Percentiles rank a stretch among this genome's conserved stretches.
Conservation (phyloP, 2,329 filamentous ascomycete species). For the Biscogniauxia mediterranea region DNA sequence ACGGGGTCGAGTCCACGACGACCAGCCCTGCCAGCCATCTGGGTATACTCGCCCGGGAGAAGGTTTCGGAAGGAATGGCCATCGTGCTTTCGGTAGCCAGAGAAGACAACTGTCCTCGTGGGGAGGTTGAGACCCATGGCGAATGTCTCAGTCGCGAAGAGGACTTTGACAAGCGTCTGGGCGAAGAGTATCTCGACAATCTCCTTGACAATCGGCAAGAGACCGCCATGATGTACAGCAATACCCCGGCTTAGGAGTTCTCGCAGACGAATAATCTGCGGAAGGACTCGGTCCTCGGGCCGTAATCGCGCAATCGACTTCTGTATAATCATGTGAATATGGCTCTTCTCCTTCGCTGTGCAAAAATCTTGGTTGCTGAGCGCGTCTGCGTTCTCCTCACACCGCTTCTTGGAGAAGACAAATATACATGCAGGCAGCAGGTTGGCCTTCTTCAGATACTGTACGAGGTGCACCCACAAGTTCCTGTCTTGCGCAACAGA, state of each 20-base stretch:
- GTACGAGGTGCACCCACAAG: slow-evolving; percentile 93
- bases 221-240: slow-evolving; percentile 91
- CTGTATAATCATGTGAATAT: slow-evolving; percentile 96
- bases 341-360: slow-evolving; percentile 90
- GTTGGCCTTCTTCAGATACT: slow-evolving; percentile 82
- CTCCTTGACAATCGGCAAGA: slow-evolving; percentile 96
- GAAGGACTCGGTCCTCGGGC: slow-evolving; percentile 83
- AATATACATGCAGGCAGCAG: slow-evolving; percentile 94
- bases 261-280: slow-evolving; percentile 84
- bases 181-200: slow-evolving; percentile 96
- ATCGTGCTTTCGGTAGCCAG: slow-evolving; percentile 94
- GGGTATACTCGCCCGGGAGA: slow-evolving; percentile 92
- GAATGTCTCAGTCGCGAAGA: slow-evolving; percentile 98
- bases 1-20: slow-evolving; percentile 89
- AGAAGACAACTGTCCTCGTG: slow-evolving; percentile 95
- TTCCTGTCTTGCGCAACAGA: slow-evolving; percentile 94
- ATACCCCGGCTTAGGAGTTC: slow-evolving; percentile 86
- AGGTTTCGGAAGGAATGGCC: slow-evolving; percentile 89
- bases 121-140: slow-evolving; percentile 97
- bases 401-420: slow-evolving; percentile 97
- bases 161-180: slow-evolving; percentile 89
- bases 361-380: slow-evolving; percentile 94
- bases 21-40: slow-evolving; percentile 95
- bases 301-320: slow-evolving; percentile 90
- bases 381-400: slow-evolving; percentile 95